Evolutionary conservation across 371 early-diverging fungal species (phyloP), one percentile per base, ranked within the genome.

Genomic region (Haplosporangium sp.): DNA sequence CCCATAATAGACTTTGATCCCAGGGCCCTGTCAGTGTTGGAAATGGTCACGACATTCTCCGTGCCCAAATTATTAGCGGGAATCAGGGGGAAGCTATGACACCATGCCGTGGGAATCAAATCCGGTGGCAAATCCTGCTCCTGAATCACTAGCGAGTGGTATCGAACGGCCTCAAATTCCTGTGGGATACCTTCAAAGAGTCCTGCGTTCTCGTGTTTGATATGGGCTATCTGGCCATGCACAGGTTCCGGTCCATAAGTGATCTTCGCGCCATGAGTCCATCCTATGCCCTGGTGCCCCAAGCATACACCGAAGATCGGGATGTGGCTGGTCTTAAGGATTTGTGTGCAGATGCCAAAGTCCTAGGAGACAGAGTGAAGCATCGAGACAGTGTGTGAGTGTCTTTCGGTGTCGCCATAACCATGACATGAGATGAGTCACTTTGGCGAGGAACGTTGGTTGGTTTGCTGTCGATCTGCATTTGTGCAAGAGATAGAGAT

Each of bases 261-360:
- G 82, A 94, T 93, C 66, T 90, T 88, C 11, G 93, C 95, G 9
- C 96, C 98, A 70, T 93, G 91, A 11, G 86, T 86, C 57, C 86
- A 80, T 1, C 93, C 97, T 23, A 97, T 90, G 7, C 97, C 95
- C 81, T 99, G 99, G 82, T 97, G 95, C 0, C 99, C 99, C 47
- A 99, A 84, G 80, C 99, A 99, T 0, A 99, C 95, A 53, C 99
- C 99, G 61, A 99, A 89, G 11, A 98, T 85, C 3, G 99, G 99
- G 62, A 91, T 81, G 13, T 80, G 74, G 6, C 75, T 57, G 20
- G 87, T 76, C 40, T 83, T 61, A 36, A 98, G 76, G 13, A 96
- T 71, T 12, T 90, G 83, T 6, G 77, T 75, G 73, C 95, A 95
- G 37, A 95, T 79, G 8, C 96, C 97, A 88, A 95, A 94, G 72